Base-by-base conservation (phyloP, 2,329 filamentous ascomycete species). In the Emergomyces pasteurianus region DNA sequence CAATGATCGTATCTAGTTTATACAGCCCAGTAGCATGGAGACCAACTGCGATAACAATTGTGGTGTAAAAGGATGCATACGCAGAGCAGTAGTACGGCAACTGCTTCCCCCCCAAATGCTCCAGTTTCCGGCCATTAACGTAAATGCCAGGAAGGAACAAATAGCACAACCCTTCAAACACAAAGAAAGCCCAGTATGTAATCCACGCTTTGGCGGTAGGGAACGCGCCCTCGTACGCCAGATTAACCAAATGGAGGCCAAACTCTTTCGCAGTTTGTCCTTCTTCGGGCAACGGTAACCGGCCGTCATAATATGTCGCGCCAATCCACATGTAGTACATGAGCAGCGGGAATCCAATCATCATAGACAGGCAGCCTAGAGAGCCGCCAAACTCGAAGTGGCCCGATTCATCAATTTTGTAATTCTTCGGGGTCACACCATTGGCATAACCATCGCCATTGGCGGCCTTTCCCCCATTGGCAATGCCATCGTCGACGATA, bases 271-370 rank as follows among this genome's bases (percentile, higher is more conserved):
- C 83, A 67, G 80, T 86, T 79, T 95, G 82, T 49, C 83, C 88
- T 50, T 83, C 72, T 1, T 77, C 77, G 1, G 85, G 88, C 50
- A 78, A 77, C 18, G 94, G 94, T 58, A 95, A 80, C 65, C 88
- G 86, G 67, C 92, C 92, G 71, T 90, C 80, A 77, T 96, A 99
- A 78, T 92, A 96, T 57, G 87, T 92, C 40, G 92, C 89, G 58
- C 94, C 94, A 74, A 95, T 86, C 92, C 92, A 97, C 92, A 99
- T 96, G 78, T 96, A 97, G 83, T 90, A 96, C 92, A 97, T 97
- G 68, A 99, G 82, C 43, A 86, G 64, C n/a, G 94, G 94, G 76
- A 97, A 99, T 53, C 88, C 85, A 64, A 91, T 81, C 90, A 97
- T 97, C 84, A 96, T 91, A 66, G 83, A 79, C 18, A 83, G 76